Conservation (phyloP, 2,329 filamentous ascomycete species). For the Tolypocladium pustulatum region DNA sequence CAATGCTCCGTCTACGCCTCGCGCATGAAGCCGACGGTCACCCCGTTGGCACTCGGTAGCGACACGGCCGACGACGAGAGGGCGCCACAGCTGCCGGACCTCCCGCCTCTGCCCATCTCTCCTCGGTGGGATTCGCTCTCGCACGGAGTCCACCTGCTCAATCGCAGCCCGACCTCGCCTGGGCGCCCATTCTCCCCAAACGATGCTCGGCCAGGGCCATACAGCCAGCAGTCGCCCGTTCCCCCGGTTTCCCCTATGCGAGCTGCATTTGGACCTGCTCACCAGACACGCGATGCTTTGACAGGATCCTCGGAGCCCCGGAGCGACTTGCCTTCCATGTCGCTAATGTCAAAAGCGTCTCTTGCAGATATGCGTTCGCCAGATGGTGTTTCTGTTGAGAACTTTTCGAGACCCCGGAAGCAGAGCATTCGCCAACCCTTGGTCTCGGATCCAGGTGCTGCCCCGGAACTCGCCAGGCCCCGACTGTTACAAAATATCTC, state of each 20-base stretch:
- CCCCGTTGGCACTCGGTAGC: constrained; percentile 5
- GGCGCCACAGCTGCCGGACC: constrained; percentile 12
- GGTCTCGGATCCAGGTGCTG: constrained; percentile 1
- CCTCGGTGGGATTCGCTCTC: constrained; percentile 35
- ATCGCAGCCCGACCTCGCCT: constrained; percentile 3
- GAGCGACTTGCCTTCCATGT: constrained; percentile 18
- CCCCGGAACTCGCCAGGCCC: constrained; percentile 20
- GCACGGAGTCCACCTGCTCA: constrained; percentile 15
- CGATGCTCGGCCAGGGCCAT: constrained; percentile 1
- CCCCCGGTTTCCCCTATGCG: background rate
- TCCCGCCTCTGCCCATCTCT: constrained; percentile 24
- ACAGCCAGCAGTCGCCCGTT: background rate
- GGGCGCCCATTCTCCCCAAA: background rate
- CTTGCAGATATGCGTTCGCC: constrained; percentile 22
- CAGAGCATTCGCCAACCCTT: constrained; percentile 36
- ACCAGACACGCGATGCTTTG: constrained; percentile 2
- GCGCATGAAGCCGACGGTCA: constrained; percentile 7
- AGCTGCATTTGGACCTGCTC: background rate
- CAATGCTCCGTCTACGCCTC: constrained; percentile 13
- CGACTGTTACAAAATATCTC: constrained; percentile 15
- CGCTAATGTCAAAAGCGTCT: constrained; percentile 20
- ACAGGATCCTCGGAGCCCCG: constrained; percentile 9
- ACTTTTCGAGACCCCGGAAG: constrained; percentile 51
- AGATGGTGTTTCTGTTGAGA: constrained; percentile 33
- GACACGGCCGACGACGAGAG: background rate